A percentile compares a stretch with the other conserved stretches of the same genome.
Conservation (phyloP, 805 yeast species). For the Pichia paraexigua region DNA sequence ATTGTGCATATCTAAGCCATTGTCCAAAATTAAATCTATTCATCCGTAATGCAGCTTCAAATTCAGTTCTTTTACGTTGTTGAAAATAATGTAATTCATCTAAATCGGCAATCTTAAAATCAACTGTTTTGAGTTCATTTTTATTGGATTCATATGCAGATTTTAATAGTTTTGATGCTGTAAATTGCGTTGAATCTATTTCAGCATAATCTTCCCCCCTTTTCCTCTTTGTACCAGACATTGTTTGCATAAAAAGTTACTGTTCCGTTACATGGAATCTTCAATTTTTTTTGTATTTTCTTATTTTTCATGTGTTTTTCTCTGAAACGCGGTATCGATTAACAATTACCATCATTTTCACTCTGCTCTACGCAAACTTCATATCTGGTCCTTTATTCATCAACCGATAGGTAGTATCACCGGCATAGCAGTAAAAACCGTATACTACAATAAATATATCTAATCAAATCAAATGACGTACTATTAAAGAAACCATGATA, state of each 20-base stretch:
- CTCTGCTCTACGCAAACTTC: too few relatives aligned
- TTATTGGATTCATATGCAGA: constrained; percentile 51
- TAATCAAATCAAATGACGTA: too few relatives aligned
- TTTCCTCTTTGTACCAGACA: constrained; percentile 16
- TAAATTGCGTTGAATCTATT: constrained; percentile 34
- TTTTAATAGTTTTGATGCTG: constrained; percentile 55
- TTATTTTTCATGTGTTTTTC: too few relatives aligned
- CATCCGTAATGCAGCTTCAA: constrained; percentile 78
- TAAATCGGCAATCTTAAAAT: constrained; percentile 54
- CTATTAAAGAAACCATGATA: too few relatives aligned
- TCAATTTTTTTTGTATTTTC: too few relatives aligned
- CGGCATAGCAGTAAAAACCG: too few relatives aligned
- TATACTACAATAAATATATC: too few relatives aligned
- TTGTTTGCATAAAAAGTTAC: too few relatives aligned
- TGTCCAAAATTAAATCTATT: constrained; percentile 77
- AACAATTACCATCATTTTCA: too few relatives aligned
- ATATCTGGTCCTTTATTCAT: too few relatives aligned
- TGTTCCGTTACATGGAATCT: too few relatives aligned
- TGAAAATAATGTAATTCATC: constrained; percentile 78
- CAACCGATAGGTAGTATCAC: too few relatives aligned
- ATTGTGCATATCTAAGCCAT: constrained; percentile 87
- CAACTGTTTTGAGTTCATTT: constrained; percentile 32
- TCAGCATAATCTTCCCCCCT: constrained; percentile 35
- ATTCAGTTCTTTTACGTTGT: constrained; percentile 69
- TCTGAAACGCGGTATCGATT: not conserved